Base-by-base conservation (phyloP, 129 eudicot genomes). In the Chrysanthemum makinoi region DNA sequence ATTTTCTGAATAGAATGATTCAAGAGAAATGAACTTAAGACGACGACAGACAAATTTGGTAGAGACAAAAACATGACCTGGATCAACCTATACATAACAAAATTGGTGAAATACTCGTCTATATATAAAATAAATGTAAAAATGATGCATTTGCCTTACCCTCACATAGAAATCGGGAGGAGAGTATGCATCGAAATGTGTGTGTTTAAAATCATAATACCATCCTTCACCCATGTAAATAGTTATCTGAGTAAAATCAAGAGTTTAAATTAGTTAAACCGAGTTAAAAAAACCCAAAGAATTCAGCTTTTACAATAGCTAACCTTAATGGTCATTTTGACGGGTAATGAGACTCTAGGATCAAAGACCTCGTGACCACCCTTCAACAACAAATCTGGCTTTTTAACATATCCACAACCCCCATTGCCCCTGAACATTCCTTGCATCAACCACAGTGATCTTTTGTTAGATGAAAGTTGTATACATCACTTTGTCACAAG, bases 341-440 rank as follows among this genome's bases (percentile, higher is more conserved):
- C 80, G 4, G 85, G 90, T 60, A 85, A 68, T 44, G 52, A 3
- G 10, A 59, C 76, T 67, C 62, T 77, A 55, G 96, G 95, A 74
- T 89, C 88, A 64, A 86, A 85, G 62, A 87, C 72, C 75, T 88
- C 89, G 49, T 72, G 66, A 72, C 80, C 87, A 66, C 66, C 58
- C 58, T 80, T 81, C 62, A 92, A 77, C 57, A 93, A 73, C 55
- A 89, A 73, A 28, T 85, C 84, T 1, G 98, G 98, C 39, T 93
- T 93, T 72, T 93, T 92, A 65, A 91, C 81, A 75, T 86, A 91
- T 57, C 97, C 97, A 35, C 97, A 91, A 13, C 97, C 97, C 10
- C 98, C 98, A 54, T 93, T 93, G 5, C 87, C 87, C 83, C 86
- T 85, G 74, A 93, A 93, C 98, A 93, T 89, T 75, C 96, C 98